Evolutionary conservation across 495 filamentous ascomycete genomes (phyloP), one percentile per base, ranked within the genome.

Genomic region (Eremomyces bilateralis): DNA sequence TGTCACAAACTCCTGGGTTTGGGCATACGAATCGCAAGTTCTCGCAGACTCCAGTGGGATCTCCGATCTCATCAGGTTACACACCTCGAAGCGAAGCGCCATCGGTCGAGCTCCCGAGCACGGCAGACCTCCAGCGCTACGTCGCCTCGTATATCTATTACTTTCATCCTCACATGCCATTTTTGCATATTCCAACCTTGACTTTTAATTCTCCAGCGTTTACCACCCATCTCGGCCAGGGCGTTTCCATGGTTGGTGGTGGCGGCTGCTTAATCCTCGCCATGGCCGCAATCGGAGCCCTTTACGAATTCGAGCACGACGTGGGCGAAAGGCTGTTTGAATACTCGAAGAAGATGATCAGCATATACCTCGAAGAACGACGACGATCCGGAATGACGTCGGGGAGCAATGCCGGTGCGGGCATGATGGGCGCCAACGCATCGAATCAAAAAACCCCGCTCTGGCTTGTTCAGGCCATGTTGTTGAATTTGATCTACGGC

Each of bases 381-480:
- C 73, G 83, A 29, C 85, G 85, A 53, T 80, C 79, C 20, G 83
- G 90, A 52, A 71, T 90, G 58, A 71, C 80, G 36, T 76, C 77
- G 24, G 62, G 80, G 40, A 74, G 70, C 42, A 72, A 76, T 18
- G 42, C 53, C 2, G 65, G 66, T 44, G 53, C 66, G 8, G 18
- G 10, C 30, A 13, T 8, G 8, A 11, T 32, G 6, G n/a, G n/a
- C n/a, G 8, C 6, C 24, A 21, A 11, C 8, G 20, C 16, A 52
- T 64, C 73, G 1, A 61, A 73, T 29, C 76, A 88, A 43, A 69
- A 71, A 24, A 93, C 82, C 10, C 88, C 88, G 1, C 62, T 94
- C 33, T 94, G 88, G 88, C 64, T 97, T 19, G 81, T 97, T n/a
- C 24, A 97, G 48, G 84, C 88, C 1, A 94, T 97, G 88, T 64